Conservation (phyloP, 257 asterid genomes). For the Fraxinus pennsylvanica region DNA sequence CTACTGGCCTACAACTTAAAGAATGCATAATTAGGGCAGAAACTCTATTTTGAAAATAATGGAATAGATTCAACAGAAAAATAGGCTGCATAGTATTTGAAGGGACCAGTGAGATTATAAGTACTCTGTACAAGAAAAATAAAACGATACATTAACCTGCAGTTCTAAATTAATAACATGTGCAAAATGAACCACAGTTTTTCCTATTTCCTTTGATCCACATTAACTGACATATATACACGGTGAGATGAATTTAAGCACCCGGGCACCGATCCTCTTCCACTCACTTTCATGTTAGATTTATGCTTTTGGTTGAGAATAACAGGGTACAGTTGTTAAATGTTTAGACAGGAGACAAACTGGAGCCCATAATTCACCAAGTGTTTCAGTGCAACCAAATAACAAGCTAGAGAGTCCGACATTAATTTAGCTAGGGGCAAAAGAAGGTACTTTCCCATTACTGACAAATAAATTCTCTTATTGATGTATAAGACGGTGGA, state of each 20-base stretch:
- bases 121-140: background rate
- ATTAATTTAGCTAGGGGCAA: background rate
- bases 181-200: background rate
- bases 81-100: background rate
- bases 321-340: background rate
- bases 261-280: background rate
- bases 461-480: background rate
- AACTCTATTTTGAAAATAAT: background rate
- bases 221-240: background rate
- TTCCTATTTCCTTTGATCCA: background rate
- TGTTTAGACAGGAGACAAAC: background rate
- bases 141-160: background rate
- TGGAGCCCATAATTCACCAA: constrained; percentile 7
- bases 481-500: background rate
- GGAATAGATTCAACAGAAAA: no score
- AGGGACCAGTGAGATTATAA: background rate
- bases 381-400: constrained; percentile 2
- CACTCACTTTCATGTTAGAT: background rate
- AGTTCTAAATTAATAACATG: background rate
- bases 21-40: background rate
- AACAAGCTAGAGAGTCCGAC: background rate
- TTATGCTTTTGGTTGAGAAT: background rate
- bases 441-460: constrained; percentile 3
- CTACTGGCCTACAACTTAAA: background rate
- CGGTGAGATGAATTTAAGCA: background rate